Conservation (phyloP, 495 filamentous ascomycete species). For the Letharia columbiana region DNA sequence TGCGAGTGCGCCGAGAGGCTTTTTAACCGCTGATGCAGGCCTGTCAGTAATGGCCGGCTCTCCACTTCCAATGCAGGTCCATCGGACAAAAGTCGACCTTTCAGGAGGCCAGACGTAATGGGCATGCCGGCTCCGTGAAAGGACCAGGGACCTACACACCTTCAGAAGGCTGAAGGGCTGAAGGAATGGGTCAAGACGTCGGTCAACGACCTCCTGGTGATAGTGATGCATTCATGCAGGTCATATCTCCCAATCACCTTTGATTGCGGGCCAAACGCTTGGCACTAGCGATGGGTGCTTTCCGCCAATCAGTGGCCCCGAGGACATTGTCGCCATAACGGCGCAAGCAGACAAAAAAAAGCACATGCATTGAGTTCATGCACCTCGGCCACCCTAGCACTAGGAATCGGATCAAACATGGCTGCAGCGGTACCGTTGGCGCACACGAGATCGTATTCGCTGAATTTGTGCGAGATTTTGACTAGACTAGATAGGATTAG, state of each 20-base stretch:
- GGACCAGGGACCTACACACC: neutral
- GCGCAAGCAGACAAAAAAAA: neutral
- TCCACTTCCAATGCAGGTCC: neutral
- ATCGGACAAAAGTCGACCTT: neutral
- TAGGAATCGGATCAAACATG: neutral
- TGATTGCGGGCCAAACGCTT: neutral
- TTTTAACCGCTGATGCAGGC: constrained; percentile 3
- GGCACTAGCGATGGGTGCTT: neutral
- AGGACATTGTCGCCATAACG: neutral
- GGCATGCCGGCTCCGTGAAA: constrained; percentile 1
- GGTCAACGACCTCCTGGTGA: constrained; percentile 5
- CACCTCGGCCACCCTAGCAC: constrained; percentile 8
- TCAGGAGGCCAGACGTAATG: neutral
- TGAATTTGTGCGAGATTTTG: neutral
- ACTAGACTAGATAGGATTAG: neutral
- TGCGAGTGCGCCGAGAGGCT: neutral
- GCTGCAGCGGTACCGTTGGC: constrained; percentile 3
- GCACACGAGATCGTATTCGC: neutral
- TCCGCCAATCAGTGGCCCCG: constrained; percentile 11
- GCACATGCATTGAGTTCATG: constrained; percentile 14
- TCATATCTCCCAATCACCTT: constrained; percentile 8
- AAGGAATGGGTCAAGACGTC: neutral
- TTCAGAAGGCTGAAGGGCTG: constrained; percentile 5
- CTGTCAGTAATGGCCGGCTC: neutral
- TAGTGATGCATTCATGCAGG: constrained; percentile 5